Percentiles rank a stretch among this genome's conserved stretches.
These are phyloP conservation scores for Venustampulla echinocandica DNA, from an alignment of 495 filamentous ascomycete genomes.

Conservation along the genomic window DNA sequence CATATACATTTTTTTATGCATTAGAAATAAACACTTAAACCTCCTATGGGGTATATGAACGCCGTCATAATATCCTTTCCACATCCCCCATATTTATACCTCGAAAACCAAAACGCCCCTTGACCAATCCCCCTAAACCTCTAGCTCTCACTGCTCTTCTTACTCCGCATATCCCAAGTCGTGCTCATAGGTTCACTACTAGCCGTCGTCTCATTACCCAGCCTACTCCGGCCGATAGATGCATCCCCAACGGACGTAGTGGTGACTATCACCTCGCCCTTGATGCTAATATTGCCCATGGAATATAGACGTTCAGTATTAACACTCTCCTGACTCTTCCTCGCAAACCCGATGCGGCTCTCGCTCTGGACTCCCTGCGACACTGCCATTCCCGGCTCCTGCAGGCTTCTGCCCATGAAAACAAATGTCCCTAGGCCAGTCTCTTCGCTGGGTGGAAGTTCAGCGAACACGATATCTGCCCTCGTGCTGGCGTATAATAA, in stretches of 20 bases:
- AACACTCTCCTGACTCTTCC: background rate
- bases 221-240: background rate
- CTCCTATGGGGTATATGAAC: no score
- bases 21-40: no score
- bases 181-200: slow-evolving; percentile 2
- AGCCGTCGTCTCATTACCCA: background rate
- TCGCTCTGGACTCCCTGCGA: background rate
- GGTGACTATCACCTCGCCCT: slow-evolving; percentile 15
- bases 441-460: slow-evolving; percentile 29
- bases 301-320: slow-evolving; percentile 19
- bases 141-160: slow-evolving; percentile 3
- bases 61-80: no score
- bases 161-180: slow-evolving; percentile 6
- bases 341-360: background rate
- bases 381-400: slow-evolving; percentile 10
- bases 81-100: no score
- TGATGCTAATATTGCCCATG: slow-evolving; percentile 15
- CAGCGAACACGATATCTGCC: slow-evolving; percentile 39
- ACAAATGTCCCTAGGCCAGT: slow-evolving; percentile 39
- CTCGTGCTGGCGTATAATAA: slow-evolving; percentile 66
- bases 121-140: no score
- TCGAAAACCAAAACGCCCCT: no score
- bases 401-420: slow-evolving; percentile 32
- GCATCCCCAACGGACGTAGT: slow-evolving; percentile 3
- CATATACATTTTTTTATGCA: no score